phyloP scores from a whole-genome alignment of 2,329 filamentous ascomycete species.

The Cladosporium oxysporum region DNA sequence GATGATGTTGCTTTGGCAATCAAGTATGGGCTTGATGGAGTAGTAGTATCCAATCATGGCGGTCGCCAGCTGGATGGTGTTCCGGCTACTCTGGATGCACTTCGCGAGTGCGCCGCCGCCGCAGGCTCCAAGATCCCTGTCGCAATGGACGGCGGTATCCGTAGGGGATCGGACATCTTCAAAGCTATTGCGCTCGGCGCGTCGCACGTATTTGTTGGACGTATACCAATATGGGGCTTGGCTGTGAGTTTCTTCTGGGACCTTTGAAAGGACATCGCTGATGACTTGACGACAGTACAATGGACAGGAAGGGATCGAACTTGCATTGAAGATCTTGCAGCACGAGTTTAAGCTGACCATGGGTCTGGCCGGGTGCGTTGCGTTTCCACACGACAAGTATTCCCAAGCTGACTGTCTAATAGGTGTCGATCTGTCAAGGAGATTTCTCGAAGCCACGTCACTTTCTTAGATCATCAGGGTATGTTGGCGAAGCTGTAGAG shows the following conservation, averaged over 20 bases:
- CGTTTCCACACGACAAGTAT: slow-evolving; percentile 36
- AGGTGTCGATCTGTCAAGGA: neutral
- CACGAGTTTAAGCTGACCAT: slow-evolving; percentile 26
- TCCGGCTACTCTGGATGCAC: slow-evolving; percentile 53
- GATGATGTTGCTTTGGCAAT: slow-evolving; percentile 51
- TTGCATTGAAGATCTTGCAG: slow-evolving; percentile 19
- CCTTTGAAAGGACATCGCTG: neutral
- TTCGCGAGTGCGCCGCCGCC: slow-evolving; percentile 43
- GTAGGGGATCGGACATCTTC: slow-evolving; percentile 57
- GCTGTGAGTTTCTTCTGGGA: slow-evolving; percentile 35
- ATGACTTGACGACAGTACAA: slow-evolving; percentile 14
- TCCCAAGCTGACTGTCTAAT: neutral
- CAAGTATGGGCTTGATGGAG: slow-evolving; percentile 42
- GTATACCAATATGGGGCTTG: slow-evolving; percentile 21
- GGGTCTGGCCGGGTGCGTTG: slow-evolving; percentile 26
- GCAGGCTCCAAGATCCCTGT: slow-evolving; percentile 58
- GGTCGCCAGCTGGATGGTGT: slow-evolving; percentile 47
- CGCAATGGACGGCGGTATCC: slow-evolving; percentile 60
- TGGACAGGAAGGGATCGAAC: slow-evolving; percentile 21
- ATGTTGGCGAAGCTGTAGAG: neutral
- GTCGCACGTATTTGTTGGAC: slow-evolving; percentile 38
- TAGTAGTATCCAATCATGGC: slow-evolving; percentile 55
- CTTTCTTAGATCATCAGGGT: neutral
- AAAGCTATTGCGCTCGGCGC: slow-evolving; percentile 56
- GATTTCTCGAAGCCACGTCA: neutral